Conservation (phyloP, 352 stramenopile species). For the Phytopythium kandeliae region DNA sequence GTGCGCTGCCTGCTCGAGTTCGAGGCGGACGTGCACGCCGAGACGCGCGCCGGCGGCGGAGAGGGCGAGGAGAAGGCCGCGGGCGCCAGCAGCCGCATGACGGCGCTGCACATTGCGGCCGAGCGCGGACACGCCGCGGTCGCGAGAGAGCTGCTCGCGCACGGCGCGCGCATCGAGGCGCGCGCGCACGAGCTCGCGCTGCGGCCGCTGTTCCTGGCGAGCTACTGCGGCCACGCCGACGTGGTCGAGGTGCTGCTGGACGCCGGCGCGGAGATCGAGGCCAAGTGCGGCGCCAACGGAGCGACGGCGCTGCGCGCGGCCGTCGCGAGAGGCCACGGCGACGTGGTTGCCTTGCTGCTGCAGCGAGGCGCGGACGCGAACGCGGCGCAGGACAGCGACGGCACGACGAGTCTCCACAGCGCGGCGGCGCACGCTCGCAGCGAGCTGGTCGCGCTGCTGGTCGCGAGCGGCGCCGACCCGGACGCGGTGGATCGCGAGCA, state of each 20-base stretch:
- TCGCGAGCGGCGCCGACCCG: conserved; percentile 27
- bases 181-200: conserved; percentile 29
- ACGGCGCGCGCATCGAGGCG: conserved; percentile 38
- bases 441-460: conserved; percentile 30
- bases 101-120: conserved; percentile 45
- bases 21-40: conserved; percentile 36
- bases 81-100: conserved; percentile 23
- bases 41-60: conserved; percentile 19
- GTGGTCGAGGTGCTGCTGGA: conserved; percentile 35
- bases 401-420: conserved; percentile 43
- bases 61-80: background rate
- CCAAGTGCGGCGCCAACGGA: conserved; percentile 30
- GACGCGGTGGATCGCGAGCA: conserved; percentile 29
- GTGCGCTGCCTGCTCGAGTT: conserved; percentile 47
- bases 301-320: conserved; percentile 42
- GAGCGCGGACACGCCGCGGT: conserved; percentile 39
- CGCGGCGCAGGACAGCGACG: conserved; percentile 27
- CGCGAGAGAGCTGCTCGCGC: conserved; percentile 28
- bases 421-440: conserved; percentile 34
- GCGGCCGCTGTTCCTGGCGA: conserved; percentile 39
- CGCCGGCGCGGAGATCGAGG: conserved; percentile 34
- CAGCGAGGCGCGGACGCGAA: conserved; percentile 33
- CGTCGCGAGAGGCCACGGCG: conserved; percentile 25
- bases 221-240: conserved; percentile 41
- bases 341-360: conserved; percentile 37